Base-by-base conservation (phyloP, 1,139 yeast species). In the Yueomyces sp. region DNA sequence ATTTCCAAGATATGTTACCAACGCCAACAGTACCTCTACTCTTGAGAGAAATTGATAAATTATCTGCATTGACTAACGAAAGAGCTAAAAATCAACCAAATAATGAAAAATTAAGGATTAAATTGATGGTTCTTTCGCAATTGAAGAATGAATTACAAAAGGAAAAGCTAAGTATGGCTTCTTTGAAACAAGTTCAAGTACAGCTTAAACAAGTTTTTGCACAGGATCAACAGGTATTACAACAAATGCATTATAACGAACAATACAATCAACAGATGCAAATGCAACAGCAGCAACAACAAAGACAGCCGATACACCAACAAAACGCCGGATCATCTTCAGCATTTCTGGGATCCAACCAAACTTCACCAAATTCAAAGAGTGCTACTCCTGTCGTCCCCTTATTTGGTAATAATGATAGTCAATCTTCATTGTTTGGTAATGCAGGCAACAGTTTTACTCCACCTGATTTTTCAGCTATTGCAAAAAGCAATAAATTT, bases 131-230 rank as follows among this genome's bases (percentile, higher is more conserved):
- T 2, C 53, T 65, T 36, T 50, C 55, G 31, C 66, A 64, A 49
- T 47, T 66, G 44, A 63, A 60, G 46, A 47, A 48, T 33, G 66
- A 60, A 39, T 44, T 66, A 11, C 60, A 59, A 41, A 52, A 56
- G 33, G 63, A 63, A 38, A 52, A 61, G 28, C 55, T 71, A 36
- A 66, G 74, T 2, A 57, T 63, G 3, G 56, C 59, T 11, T 62
- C 63, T 8, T 53, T 73, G 37, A 63, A 62, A 5, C 62, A 60
- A 36, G 68, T 72, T 3, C 72, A 70, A 46, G 50, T 54, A 29
- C 75, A 72, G 50, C 53, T 73, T 41, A 68, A 52, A 37, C 57
- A 58, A 40, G 57, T 59, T 4, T 60, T 60, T 45, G 55, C 62
- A 4, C 63, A 60, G 44, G 64, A 60, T 41, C 62, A 59, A 40